These are phyloP conservation scores for Candida jianshihensis DNA, from an alignment of 805 yeast genomes.

Conservation along the genomic window DNA sequence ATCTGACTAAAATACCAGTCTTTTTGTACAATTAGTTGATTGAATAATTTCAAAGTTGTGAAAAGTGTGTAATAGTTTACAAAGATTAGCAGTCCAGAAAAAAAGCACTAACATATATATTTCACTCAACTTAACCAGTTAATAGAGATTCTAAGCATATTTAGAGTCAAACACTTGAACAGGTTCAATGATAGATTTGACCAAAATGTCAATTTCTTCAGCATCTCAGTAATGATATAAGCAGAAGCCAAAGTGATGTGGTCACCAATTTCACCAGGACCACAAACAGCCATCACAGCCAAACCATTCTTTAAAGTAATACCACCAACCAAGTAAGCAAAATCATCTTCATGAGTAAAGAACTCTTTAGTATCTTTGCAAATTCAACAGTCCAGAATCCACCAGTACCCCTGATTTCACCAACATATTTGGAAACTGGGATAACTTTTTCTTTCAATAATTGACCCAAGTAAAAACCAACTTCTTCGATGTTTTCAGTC, in stretches of 20 bases:
- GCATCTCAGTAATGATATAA: slow-evolving; percentile 33
- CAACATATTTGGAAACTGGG: slow-evolving; percentile 28
- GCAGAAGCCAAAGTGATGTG: slow-evolving; percentile 40
- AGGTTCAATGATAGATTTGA: slow-evolving; percentile 15
- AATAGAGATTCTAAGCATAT: no score
- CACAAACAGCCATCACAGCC: slow-evolving; percentile 29
- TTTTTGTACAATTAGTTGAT: no score
- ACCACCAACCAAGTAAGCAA: slow-evolving; percentile 26
- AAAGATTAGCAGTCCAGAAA: no score
- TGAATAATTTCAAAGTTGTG: no score
- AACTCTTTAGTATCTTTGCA: slow-evolving; percentile 40
- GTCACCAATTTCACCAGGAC: slow-evolving; percentile 35
- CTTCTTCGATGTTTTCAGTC: slow-evolving; percentile 32
- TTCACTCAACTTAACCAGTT: no score
- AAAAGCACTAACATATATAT: no score
- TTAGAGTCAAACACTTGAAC: no score
- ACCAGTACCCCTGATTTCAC: slow-evolving; percentile 49
- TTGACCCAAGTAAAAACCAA: slow-evolving; percentile 38
- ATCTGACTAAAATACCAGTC: no score
- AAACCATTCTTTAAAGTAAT: slow-evolving; percentile 34
- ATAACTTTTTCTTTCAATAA: slow-evolving; percentile 25
- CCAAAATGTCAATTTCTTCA: slow-evolving; percentile 23
- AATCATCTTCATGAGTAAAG: slow-evolving; percentile 27
- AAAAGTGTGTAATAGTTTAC: no score
- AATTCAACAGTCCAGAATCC: slow-evolving; percentile 49